Evolutionary conservation across 2,329 filamentous ascomycete species (phyloP), one percentile per base, ranked within the genome.

Genomic region (Colletotrichum sidae): DNA sequence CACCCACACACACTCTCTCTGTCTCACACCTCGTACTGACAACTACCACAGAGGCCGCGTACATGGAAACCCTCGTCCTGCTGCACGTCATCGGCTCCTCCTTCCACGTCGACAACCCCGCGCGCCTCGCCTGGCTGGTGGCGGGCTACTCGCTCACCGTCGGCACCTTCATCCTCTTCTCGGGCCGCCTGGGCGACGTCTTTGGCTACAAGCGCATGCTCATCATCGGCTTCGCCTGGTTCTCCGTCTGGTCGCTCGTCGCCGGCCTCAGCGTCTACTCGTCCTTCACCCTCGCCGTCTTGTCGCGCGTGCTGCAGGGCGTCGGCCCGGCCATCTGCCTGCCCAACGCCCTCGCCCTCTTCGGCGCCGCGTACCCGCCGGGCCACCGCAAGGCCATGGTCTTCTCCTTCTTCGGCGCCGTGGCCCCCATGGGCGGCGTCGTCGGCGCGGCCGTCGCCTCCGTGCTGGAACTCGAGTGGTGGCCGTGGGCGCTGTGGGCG

Each of bases 311-410:
- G 3, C 72, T 87, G 9, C 83, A 86, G 67, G 86, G 87, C 0
- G 82, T 90, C 15, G 90, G 90, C 0, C 86, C 88, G 0, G 88
- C 88, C 0, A 79, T 92, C 39, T 77, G 84, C 10, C 77, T 92
- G 33, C 90, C 90, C 1, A 92, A 90, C 67, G 87, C 81, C 0
- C 75, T 92, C 25, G 89, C 88, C 2, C 79, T 92, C 11, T 74
- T 92, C 0, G 88, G 88, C 2, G 78, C 79, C 0, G 81, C 84
- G 0, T 91, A 90, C 68, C 76, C 80, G 0, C 85, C 85, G 0
- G 88, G 88, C 0, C 78, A 75, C 56, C 80, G 83, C 63, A 90
- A 90, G 73, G 82, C 86, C 52, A 85, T 90, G 76, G 81, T 86
- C 0, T 90, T 92, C 67, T 78, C 78, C 3, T 73, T 84, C 3